Evolutionary conservation across 306 rosid genomes (phyloP).

Genomic region (Cucumis hystrix): DNA sequence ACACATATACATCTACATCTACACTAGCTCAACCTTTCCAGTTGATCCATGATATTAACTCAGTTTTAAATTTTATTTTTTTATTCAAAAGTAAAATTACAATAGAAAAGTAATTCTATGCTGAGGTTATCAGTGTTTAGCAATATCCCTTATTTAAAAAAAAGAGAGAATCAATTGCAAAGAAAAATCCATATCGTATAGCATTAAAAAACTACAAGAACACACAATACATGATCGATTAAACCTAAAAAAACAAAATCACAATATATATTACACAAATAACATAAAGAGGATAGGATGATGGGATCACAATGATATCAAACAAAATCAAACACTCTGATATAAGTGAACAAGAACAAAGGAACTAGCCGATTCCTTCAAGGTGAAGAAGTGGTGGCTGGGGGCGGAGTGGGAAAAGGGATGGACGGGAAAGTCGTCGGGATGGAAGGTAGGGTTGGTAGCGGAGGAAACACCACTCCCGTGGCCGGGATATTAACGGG

Average conservation of each 20-base stretch:
- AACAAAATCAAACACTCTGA: background rate
- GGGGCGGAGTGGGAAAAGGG: background rate
- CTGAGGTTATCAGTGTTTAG: no score
- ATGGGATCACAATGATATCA: background rate
- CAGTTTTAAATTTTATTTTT: no score
- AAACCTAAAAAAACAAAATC: background rate
- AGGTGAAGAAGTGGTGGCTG: background rate
- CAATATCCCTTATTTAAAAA: no score
- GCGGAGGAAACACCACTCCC: background rate
- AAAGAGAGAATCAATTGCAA: no score
- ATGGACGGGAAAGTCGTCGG: background rate
- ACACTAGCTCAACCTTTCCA: no score
- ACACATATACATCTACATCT: no score
- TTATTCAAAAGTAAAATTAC: no score
- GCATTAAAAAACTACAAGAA: background rate
- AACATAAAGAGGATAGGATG: background rate
- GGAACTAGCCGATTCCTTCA: background rate
- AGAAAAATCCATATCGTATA: background rate
- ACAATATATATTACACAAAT: background rate
- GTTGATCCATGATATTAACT: no score
- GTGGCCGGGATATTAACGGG: background rate
- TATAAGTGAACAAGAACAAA: background rate
- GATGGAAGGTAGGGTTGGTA: background rate
- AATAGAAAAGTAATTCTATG: no score
- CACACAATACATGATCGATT: no score